A percentile compares a stretch with the other conserved stretches of the same genome.
These are phyloP conservation scores for Xanthoceras sorbifolium DNA, from an alignment of 345 rosid genomes.

Conservation along the genomic window DNA sequence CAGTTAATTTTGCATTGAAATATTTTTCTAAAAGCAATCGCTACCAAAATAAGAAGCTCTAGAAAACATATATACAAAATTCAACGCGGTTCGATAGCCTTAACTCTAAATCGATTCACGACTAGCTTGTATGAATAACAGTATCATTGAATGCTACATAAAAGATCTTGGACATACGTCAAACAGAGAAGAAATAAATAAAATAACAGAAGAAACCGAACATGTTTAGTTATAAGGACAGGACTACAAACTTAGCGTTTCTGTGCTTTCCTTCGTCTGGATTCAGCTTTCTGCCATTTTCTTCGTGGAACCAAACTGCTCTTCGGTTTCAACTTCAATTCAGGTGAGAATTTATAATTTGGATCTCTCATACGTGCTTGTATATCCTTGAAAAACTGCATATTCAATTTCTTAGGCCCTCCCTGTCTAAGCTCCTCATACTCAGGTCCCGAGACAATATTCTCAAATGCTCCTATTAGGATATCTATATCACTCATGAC, in stretches of 20 bases:
- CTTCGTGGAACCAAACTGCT: constrained; percentile 83
- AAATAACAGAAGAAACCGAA: background rate
- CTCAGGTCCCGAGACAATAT: constrained; percentile 86
- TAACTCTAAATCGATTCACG: background rate
- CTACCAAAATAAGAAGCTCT: background rate
- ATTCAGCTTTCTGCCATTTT: constrained; percentile 87
- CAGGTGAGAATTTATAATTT: constrained; percentile 81
- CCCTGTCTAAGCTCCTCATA: constrained; percentile 93
- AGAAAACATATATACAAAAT: background rate
- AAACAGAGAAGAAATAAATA: background rate
- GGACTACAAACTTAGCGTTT: constrained; percentile 46
- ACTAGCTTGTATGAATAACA: background rate
- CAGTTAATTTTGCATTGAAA: background rate
- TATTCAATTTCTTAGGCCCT: constrained; percentile 86
- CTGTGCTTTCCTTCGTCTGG: constrained; percentile 84
- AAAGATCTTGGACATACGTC: background rate
- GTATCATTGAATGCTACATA: background rate
- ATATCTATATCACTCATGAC: constrained; percentile 90
- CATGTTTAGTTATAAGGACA: background rate
- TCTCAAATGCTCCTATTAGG: constrained; percentile 87
- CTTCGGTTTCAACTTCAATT: constrained; percentile 87
- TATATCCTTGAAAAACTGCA: constrained; percentile 94
- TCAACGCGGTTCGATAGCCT: background rate
- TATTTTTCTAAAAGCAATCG: background rate
- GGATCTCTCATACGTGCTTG: constrained; percentile 96